Evolutionary conservation across 495 filamentous ascomycete genomes (phyloP), one percentile per base, ranked within the genome.

Genomic region (Chaetomium tenue): DNA sequence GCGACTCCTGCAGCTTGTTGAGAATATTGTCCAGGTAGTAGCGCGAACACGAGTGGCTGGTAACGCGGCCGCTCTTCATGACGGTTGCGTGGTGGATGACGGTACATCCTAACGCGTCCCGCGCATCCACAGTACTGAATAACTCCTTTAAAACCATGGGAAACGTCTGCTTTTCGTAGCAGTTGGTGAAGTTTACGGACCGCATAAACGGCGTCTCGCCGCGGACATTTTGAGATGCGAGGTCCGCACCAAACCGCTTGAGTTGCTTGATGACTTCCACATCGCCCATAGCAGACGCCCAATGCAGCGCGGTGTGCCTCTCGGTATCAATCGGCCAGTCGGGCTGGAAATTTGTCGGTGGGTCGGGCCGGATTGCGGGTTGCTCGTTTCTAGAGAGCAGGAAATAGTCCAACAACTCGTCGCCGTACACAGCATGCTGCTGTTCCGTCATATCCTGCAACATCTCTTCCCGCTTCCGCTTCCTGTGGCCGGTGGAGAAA

Each of bases 221-320:
- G 55, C 90, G 88, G 22, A 85, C 78, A 50, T 93, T 93, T 54
- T 86, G 79, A 8, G 84, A 81, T 37, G 84, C 84, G 16, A 88
- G 75, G 60, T 86, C 84, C 12, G 92, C 92, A 40, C 87, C 86
- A 58, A 90, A 89, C 15, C 84, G 82, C 63, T 93, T 87, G 5
- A 98, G 79, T 69, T 93, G 86, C 72, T 87, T 90, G 61, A 97
- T 91, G 37, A 98, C 90, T 30, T 91, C 89, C 20, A 97, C 78
- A 70, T 98, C 94, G 47, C 93, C 94, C 94, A 98, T 98, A n/a
- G 94, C 89, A 63, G 91, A 89, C 20, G 92, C 94, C 94, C 94
- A 98, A 72, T 98, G 94, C 62, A 98, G 82, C 3, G 92, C 92
- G 3, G 90, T 93, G 69, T 97, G 92, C 5, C 86, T 85, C 56